phyloP scores from a whole-genome alignment of 805 yeast species.

The Millerozyma miso region DNA sequence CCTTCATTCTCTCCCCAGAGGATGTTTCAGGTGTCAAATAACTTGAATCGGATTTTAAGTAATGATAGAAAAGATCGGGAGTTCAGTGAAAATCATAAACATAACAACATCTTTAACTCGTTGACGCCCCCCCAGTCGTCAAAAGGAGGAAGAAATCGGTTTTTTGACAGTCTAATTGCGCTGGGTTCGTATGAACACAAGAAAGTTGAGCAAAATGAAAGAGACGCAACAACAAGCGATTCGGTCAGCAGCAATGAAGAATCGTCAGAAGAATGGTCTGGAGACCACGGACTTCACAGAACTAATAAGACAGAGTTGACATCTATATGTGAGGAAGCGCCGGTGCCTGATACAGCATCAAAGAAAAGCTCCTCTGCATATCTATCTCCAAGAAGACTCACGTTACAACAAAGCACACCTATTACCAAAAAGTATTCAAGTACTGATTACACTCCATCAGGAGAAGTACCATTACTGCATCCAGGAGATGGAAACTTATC shows the following conservation, averaged over 20 bases:
- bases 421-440: not conserved
- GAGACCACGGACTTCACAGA: slow-evolving; percentile 15
- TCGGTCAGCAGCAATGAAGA: slow-evolving; percentile 8
- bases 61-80: not conserved
- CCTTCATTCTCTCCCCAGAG: slow-evolving; percentile 32
- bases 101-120: not conserved
- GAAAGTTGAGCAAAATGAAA: not conserved
- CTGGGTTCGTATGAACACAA: not conserved
- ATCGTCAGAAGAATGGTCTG: slow-evolving; percentile 28
- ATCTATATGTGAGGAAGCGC: slow-evolving; percentile 24
- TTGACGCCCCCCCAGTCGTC: slow-evolving; percentile 13
- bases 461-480: not conserved
- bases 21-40: slow-evolving; percentile 23
- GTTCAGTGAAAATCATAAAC: not conserved
- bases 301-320: slow-evolving; percentile 11
- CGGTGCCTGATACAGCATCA: slow-evolving; percentile 1
- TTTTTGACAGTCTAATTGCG: slow-evolving; percentile 16
- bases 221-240: slow-evolving; percentile 8
- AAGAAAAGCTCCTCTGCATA: slow-evolving; percentile 12
- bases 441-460: not conserved
- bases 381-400: slow-evolving; percentile 31
- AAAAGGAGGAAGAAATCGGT: slow-evolving; percentile 8
- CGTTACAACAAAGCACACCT: slow-evolving; percentile 6
- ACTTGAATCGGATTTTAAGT: slow-evolving; percentile 12
- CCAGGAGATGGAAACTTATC: not conserved